phyloP scores from a whole-genome alignment of 2,329 filamentous ascomycete species.

The Dactylellina drechsleri region DNA sequence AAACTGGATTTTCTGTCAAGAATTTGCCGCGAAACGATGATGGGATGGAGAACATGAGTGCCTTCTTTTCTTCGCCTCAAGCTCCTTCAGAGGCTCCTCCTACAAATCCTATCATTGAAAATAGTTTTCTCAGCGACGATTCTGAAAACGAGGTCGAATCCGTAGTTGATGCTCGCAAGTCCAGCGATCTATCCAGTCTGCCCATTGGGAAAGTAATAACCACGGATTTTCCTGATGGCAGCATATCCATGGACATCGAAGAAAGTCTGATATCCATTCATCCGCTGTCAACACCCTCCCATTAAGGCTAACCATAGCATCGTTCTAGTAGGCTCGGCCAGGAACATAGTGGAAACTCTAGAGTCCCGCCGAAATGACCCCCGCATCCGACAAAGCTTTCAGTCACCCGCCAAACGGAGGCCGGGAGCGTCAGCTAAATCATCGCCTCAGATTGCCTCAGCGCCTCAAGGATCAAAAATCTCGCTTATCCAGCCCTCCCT shows the following conservation, averaged over 20 bases:
- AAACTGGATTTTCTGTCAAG: constrained; percentile 84
- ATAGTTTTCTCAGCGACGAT: constrained; percentile 5
- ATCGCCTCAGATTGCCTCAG: not conserved
- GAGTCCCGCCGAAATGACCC: constrained; percentile 12
- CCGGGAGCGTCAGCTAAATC: constrained; percentile 2
- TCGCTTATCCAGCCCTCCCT: not conserved
- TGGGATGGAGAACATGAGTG: constrained; percentile 87
- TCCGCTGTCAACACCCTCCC: not conserved
- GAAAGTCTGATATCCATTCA: constrained; percentile 65
- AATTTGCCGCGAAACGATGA: constrained; percentile 84
- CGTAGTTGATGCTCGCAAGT: not conserved
- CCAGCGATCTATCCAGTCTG: too few relatives aligned
- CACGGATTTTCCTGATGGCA: constrained; percentile 10
- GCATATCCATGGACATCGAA: constrained; percentile 68
- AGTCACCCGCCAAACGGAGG: constrained; percentile 34
- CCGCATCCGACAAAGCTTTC: constrained; percentile 10
- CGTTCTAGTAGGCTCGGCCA: constrained; percentile 27
- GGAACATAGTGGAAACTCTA: constrained; percentile 23
- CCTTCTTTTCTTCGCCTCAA: constrained; percentile 80
- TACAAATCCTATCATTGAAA: constrained; percentile 23
- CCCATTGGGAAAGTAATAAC: not conserved
- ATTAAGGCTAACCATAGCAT: constrained; percentile 15
- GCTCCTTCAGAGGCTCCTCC: constrained; percentile 65
- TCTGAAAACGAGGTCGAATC: constrained; percentile 8
- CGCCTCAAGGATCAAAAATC: too few relatives aligned